A percentile compares a stretch with the other conserved stretches of the same genome.
Conservation (phyloP, 2,329 filamentous ascomycete species). For the Fusarium haematococcum region DNA sequence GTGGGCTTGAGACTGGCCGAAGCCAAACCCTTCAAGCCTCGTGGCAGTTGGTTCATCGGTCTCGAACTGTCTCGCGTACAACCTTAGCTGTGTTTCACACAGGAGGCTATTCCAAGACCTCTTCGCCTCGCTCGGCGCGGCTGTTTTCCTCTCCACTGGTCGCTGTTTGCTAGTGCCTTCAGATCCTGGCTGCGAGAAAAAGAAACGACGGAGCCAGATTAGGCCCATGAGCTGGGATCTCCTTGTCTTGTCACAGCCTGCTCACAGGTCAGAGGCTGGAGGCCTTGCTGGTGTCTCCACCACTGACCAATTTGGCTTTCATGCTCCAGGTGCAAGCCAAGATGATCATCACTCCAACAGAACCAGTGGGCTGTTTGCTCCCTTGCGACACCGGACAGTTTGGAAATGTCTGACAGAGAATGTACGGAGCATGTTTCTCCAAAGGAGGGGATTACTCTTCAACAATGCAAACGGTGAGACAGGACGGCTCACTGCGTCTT, state of each 20-base stretch:
- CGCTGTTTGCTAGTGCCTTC: slow-evolving; percentile 16
- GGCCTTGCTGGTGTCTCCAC: slow-evolving; percentile 5
- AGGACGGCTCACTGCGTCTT: neutral
- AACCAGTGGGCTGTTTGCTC: neutral
- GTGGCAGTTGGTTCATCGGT: slow-evolving; percentile 14
- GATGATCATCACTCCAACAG: neutral
- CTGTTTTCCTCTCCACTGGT: slow-evolving; percentile 19
- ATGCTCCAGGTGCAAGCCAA: neutral
- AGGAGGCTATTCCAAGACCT: slow-evolving; percentile 16
- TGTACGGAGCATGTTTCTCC: neutral
- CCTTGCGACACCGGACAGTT: slow-evolving; percentile 14
- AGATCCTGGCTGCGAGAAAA: slow-evolving; percentile 23
- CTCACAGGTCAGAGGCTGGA: neutral
- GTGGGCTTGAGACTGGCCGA: slow-evolving; percentile 6
- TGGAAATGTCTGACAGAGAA: slow-evolving; percentile 1
- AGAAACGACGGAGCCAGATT: slow-evolving; percentile 17
- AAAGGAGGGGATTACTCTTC: neutral
- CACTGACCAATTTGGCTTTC: neutral
- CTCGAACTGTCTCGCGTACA: slow-evolving; percentile 26
- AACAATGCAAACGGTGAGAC: neutral
- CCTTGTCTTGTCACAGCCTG: neutral
- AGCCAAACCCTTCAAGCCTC: slow-evolving; percentile 13
- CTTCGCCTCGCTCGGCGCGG: slow-evolving; percentile 33
- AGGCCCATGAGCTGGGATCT: slow-evolving; percentile 13
- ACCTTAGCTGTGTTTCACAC: slow-evolving; percentile 25